These are phyloP conservation scores for Camellia oleifera DNA, from an alignment of 179 eudicot species.

Conservation along the genomic window DNA sequence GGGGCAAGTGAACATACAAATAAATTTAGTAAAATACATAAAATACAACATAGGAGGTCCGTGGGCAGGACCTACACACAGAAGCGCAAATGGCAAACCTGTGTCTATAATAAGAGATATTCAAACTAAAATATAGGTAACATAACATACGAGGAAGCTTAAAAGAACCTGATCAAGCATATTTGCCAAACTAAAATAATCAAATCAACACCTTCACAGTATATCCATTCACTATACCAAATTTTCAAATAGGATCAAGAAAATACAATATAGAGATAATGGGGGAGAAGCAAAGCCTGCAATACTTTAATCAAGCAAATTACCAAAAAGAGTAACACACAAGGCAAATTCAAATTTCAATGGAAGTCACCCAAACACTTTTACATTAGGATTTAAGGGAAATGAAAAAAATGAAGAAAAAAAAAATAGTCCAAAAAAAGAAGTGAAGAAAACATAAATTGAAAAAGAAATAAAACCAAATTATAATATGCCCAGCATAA, in stretches of 20 bases:
- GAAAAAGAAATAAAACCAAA: background rate
- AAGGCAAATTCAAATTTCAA: background rate
- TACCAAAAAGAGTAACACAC: background rate
- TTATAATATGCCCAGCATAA: background rate
- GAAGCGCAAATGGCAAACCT: background rate
- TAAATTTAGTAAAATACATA: background rate
- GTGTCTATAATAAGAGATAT: background rate
- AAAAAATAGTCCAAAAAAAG: background rate
- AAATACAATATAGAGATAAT: background rate
- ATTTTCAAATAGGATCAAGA: background rate
- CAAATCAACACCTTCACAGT: background rate
- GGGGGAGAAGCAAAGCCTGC: background rate
- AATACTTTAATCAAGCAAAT: background rate
- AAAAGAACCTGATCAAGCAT: background rate
- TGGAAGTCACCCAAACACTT: background rate
- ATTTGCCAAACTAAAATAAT: background rate
- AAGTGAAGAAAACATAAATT: no score
- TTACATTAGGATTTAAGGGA: background rate
- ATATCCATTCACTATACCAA: background rate
- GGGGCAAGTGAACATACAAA: no score
- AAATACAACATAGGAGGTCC: background rate
- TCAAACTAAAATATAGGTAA: background rate
- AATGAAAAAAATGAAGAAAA: no score
- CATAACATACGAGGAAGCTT: background rate
- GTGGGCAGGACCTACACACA: background rate